Evolutionary conservation across 129 eudicot genomes (phyloP).

Genomic region (Tagetes erecta): DNA sequence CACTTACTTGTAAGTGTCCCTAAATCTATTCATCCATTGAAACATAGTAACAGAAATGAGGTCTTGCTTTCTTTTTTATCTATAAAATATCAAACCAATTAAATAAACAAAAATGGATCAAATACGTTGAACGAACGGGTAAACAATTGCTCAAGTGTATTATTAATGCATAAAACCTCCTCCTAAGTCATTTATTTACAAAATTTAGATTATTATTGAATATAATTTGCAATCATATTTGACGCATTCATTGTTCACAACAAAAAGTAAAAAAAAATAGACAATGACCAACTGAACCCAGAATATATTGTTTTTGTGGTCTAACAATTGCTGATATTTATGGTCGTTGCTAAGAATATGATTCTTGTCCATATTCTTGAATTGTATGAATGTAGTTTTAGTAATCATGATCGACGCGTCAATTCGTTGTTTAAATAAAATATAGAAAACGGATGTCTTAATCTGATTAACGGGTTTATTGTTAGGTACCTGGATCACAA

Average conservation of each 20-base stretch:
- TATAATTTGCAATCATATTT: background rate
- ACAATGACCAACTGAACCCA: background rate
- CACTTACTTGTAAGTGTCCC: slow-evolving; percentile 76
- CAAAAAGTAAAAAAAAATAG: no score
- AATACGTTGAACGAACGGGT: background rate
- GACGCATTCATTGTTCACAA: background rate
- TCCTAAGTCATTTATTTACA: background rate
- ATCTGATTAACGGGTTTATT: slow-evolving; percentile 12
- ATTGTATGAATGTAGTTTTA: background rate
- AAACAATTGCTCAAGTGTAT: background rate
- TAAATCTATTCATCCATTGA: slow-evolving; percentile 6
- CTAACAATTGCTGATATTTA: background rate
- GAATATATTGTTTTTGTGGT: background rate
- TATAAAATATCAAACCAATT: background rate
- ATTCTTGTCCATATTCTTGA: background rate
- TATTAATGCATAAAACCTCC: background rate
- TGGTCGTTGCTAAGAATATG: background rate
- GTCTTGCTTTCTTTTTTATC: slow-evolving; percentile 2
- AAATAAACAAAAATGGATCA: background rate
- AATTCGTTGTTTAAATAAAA: background rate
- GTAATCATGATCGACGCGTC: background rate
- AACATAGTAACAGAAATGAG: background rate
- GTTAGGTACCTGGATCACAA: slow-evolving; percentile 96
- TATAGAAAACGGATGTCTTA: background rate
- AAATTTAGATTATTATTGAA: background rate